Percentiles rank a stretch among this genome's conserved stretches.
Evolutionary conservation across 768 basidiomycete species (phyloP).

Genomic region (Hypholoma fasciculare): DNA sequence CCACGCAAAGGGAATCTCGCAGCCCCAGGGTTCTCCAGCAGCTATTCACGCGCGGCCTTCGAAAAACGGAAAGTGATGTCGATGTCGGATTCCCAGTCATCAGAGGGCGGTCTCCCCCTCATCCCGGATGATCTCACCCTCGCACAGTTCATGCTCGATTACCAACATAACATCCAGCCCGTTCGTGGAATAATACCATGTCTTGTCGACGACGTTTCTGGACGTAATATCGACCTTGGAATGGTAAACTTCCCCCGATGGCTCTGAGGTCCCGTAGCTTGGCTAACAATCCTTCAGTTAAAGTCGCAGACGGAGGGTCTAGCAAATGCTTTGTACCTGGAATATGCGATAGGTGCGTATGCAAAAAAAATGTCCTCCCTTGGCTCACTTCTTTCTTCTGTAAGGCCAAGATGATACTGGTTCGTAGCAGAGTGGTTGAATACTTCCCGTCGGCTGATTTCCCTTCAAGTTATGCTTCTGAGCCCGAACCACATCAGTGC

Average conservation of each 20-base stretch:
- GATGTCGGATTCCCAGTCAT: slow-evolving; percentile 29
- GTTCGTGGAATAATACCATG: slow-evolving; percentile 39
- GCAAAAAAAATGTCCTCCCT: too few relatives aligned
- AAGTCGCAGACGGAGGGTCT: slow-evolving; percentile 39
- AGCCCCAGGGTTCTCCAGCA: slow-evolving; percentile 1
- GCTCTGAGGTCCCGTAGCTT: background rate
- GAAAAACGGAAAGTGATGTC: background rate
- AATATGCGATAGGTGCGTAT: slow-evolving; percentile 36
- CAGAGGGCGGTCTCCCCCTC: slow-evolving; percentile 25
- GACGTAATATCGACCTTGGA: slow-evolving; percentile 34
- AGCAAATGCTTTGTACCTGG: slow-evolving; percentile 36
- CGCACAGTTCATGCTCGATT: slow-evolving; percentile 57
- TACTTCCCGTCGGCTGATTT: background rate
- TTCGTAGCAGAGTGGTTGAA: slow-evolving; percentile 24
- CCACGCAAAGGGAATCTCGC: background rate
- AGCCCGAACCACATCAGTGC: slow-evolving; percentile 57
- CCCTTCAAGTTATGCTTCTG: slow-evolving; percentile 43
- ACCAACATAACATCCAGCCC: slow-evolving; percentile 44
- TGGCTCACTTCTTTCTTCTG: background rate
- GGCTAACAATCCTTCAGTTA: slow-evolving; percentile 25
- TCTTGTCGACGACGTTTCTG: slow-evolving; percentile 53
- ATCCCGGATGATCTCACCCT: slow-evolving; percentile 59
- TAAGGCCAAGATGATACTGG: slow-evolving; percentile 51
- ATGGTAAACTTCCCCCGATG: slow-evolving; percentile 30
- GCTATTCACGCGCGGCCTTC: background rate